A percentile compares a stretch with the other conserved stretches of the same genome.
Conservation (phyloP, 108 stramenopile species). For the Nitzschia sp. region DNA sequence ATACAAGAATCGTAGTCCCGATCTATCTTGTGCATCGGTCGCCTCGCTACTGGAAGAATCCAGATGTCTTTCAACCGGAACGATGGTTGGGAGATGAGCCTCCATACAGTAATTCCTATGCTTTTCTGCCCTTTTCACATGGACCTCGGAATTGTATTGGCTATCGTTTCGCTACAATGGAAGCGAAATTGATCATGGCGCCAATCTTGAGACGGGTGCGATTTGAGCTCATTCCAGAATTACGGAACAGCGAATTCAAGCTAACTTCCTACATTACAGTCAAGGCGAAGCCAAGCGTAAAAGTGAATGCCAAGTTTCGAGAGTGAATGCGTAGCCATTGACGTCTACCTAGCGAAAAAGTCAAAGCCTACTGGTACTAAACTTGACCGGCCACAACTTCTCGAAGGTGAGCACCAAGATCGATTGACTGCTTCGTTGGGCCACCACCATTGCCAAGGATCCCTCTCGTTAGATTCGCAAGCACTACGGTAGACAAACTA, state of each 20-base stretch:
- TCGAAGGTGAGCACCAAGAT: neutral
- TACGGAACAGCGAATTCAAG: constrained; percentile 36
- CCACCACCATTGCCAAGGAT: neutral
- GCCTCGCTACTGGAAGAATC: constrained; percentile 63
- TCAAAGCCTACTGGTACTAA: no score
- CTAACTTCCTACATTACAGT: constrained; percentile 44
- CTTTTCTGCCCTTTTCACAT: constrained; percentile 65
- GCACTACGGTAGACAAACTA: neutral
- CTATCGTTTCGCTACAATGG: constrained; percentile 57
- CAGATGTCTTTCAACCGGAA: constrained; percentile 59
- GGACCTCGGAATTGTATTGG: constrained; percentile 66
- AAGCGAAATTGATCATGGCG: constrained; percentile 67
- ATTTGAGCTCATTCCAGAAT: constrained; percentile 37
- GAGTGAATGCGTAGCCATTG: no score
- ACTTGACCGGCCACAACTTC: neutral
- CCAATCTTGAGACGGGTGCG: constrained; percentile 45
- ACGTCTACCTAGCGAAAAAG: no score
- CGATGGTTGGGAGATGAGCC: constrained; percentile 47
- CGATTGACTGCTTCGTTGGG: neutral
- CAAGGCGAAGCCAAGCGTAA: constrained; percentile 50
- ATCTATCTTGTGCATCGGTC: constrained; percentile 54
- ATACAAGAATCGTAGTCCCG: constrained; percentile 47
- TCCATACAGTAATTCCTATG: constrained; percentile 33
- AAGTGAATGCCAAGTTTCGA: constrained; percentile 26
- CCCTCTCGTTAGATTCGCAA: constrained; percentile 1